Evolutionary conservation across 352 stramenopile species (phyloP).

Genomic region (Blastocystis sp.): DNA sequence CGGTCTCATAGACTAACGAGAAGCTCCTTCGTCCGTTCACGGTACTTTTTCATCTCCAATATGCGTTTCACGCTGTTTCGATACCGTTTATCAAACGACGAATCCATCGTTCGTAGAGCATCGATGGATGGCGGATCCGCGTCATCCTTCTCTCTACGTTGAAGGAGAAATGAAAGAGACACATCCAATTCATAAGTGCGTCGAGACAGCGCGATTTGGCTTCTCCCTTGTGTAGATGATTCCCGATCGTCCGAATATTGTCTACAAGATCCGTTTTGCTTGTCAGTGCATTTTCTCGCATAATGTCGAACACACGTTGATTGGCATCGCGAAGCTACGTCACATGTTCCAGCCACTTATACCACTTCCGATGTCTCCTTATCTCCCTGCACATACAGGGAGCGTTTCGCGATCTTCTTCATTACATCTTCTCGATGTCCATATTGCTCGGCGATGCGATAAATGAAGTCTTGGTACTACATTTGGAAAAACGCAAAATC

Average conservation of each 20-base stretch:
- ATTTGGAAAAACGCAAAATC: neutral
- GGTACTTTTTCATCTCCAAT: conserved; percentile 31
- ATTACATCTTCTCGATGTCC: neutral
- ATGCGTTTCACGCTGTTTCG: neutral
- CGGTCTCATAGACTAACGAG: neutral
- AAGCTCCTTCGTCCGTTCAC: neutral
- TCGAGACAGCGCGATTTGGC: neutral
- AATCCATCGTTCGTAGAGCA: neutral
- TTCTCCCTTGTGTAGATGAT: neutral
- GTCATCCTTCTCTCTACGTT: conserved; percentile 16
- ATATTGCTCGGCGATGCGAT: neutral
- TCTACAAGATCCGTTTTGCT: neutral
- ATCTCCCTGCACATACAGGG: neutral
- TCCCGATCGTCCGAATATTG: conserved; percentile 2
- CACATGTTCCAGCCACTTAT: neutral
- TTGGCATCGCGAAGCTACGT: conserved; percentile 43
- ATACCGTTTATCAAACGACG: neutral
- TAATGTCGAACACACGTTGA: neutral
- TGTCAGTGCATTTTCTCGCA: conserved; percentile 1
- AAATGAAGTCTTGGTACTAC: conserved; percentile 46
- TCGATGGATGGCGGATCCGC: neutral
- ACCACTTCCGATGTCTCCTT: neutral
- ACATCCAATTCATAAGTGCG: conserved; percentile 3
- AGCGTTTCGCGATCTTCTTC: neutral
- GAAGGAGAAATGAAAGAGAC: neutral